Conservation (phyloP, 2,329 filamentous ascomycete genomes). For the Meredithiella fracta region DNA sequence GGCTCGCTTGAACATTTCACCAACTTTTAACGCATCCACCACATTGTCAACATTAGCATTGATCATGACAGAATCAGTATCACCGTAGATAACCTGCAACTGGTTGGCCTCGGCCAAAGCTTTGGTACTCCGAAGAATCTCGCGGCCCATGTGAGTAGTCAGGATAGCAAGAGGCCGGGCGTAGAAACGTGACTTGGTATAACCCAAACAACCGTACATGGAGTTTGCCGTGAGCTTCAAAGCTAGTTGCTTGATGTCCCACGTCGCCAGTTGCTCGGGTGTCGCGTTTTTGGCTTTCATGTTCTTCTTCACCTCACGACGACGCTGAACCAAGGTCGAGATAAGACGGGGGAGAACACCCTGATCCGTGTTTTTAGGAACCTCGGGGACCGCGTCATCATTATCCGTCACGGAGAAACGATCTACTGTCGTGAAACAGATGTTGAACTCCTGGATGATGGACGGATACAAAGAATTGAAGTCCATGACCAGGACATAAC, state of each 20-base stretch:
- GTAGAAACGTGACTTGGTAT: slow-evolving; percentile 93
- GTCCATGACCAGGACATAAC: slow-evolving; percentile 98
- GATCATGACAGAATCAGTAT: slow-evolving; percentile 99
- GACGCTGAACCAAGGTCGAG: slow-evolving; percentile 72
- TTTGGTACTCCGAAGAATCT: slow-evolving; percentile 92
- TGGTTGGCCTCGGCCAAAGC: slow-evolving; percentile 83
- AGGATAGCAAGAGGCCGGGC: slow-evolving; percentile 87
- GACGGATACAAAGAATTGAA: slow-evolving; percentile 98
- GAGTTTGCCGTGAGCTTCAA: slow-evolving; percentile 96
- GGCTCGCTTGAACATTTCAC: slow-evolving; percentile 82
- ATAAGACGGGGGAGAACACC: slow-evolving; percentile 85
- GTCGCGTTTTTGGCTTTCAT: slow-evolving; percentile 93
- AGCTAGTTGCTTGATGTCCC: slow-evolving; percentile 96
- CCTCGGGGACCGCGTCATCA: slow-evolving; percentile 76
- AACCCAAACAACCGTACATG: slow-evolving; percentile 98
- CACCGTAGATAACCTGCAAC: slow-evolving; percentile 92
- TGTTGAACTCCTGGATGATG: slow-evolving; percentile 98
- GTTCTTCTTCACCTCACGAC: slow-evolving; percentile 81
- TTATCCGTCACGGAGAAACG: slow-evolving; percentile 54
- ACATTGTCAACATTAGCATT: slow-evolving; percentile 95
- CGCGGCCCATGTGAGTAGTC: slow-evolving; percentile 91
- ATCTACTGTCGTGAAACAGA: slow-evolving; percentile 96
- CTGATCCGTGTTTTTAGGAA: slow-evolving; percentile 59
- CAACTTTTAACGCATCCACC: slow-evolving; percentile 75
- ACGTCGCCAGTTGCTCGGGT: slow-evolving; percentile 71